phyloP scores from a whole-genome alignment of 1,284 basidiomycete species.

The Cutaneotrichosporon curvatum region DNA sequence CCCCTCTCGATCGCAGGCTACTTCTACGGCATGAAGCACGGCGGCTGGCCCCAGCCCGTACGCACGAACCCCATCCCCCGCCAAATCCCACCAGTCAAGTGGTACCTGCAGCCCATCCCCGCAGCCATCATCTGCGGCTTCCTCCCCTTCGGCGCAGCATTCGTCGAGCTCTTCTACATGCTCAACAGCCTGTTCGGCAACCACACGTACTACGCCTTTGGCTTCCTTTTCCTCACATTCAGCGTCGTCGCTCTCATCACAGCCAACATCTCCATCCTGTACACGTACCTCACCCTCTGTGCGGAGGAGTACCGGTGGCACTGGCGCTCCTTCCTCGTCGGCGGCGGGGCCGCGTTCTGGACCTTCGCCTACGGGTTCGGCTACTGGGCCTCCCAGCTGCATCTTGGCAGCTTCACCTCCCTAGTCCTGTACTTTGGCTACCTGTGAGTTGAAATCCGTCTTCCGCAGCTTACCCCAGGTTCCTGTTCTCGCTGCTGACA shows the following conservation, averaged over 20 bases:
- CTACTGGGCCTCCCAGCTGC: slow-evolving; percentile 82
- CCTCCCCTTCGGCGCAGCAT: slow-evolving; percentile 89
- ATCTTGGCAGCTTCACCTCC: slow-evolving; percentile 74
- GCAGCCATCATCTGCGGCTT: slow-evolving; percentile 78
- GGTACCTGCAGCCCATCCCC: slow-evolving; percentile 72
- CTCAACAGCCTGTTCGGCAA: slow-evolving; percentile 90
- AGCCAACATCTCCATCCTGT: slow-evolving; percentile 81
- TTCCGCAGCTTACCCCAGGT: slow-evolving; percentile 22
- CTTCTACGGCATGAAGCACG: slow-evolving; percentile 74
- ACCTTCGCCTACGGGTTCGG: slow-evolving; percentile 62
- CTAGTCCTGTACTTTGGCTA: slow-evolving; percentile 87
- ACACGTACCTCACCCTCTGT: slow-evolving; percentile 87
- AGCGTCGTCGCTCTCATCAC: slow-evolving; percentile 77
- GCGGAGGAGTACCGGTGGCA: slow-evolving; percentile 98
- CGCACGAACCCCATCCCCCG: slow-evolving; percentile 87
- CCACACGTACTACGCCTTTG: slow-evolving; percentile 89
- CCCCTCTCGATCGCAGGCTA: slow-evolving; percentile 57
- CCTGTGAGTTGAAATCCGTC: slow-evolving; percentile 52
- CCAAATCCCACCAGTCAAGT: slow-evolving; percentile 78
- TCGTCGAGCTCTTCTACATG: slow-evolving; percentile 92
- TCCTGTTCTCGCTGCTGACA: slow-evolving; percentile 71
- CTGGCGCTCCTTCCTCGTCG: slow-evolving; percentile 90
- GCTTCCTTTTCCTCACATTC: slow-evolving; percentile 86
- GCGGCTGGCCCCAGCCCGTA: slow-evolving; percentile 68
- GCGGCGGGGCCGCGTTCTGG: slow-evolving; percentile 91